Evolutionary conservation across 2,329 filamentous ascomycete species (phyloP), one percentile per base, ranked within the genome.

Genomic region (Pyrenophora tritici-repentis): DNA sequence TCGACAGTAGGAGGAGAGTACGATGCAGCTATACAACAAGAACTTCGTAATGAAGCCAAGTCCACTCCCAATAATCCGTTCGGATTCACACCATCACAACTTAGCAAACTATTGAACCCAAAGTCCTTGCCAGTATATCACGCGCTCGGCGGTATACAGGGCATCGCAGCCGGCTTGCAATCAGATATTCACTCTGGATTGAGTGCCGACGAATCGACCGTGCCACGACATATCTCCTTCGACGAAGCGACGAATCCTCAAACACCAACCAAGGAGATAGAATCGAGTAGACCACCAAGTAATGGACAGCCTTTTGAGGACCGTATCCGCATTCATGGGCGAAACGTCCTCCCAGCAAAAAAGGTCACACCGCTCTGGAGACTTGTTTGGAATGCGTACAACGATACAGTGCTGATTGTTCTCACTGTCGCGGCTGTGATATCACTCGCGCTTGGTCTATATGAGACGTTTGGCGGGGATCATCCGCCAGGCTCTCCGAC

Each of bases 381-480:
- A 50, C 67, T 89, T 6, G 78, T 86, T 51, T 90, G 86, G 86
- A 82, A 82, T 55, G 86, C 87, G 2, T 89, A 88, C 70, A 87
- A 89, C 59, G 88, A 90, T 72, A 88, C 87, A 58, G 85, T 90
- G 31, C 81, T 91, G 33, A 86, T 90, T 33, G 74, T 90, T 5
- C 75, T 90, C 52, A 87, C 86, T 0, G 79, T 84, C 31, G 87
- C 87, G 8, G 88, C 87, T 1, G 76, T 86, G 9, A 79, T 90
- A 9, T 90, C 87, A 0, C 73, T 90, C 6, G 85, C 84, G 7
- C 76, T 91, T 9, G 87, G 88, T 8, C 75, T 91, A 2, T 91
- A 90, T 62, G 82, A 88, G 67, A 83, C 84, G 0, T 78, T 86
- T 12, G 80, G 80, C 16, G 61, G 77, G 54, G 47, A 76, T 40